Evolutionary conservation across 257 asterid species (phyloP).

Genomic region (Solanum etuberosum): DNA sequence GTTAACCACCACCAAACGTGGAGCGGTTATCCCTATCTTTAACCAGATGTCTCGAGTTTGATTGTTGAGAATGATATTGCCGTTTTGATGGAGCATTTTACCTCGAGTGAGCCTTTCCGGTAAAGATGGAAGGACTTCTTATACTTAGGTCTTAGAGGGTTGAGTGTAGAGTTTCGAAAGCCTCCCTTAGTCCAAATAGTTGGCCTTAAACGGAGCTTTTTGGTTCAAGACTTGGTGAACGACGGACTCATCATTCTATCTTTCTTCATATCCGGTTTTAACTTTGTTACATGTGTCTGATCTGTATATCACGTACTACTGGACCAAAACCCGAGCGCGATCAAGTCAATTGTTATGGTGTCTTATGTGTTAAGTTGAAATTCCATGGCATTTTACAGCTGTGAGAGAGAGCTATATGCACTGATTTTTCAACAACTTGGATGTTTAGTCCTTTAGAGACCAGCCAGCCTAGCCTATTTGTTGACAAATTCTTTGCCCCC

Average conservation of each 20-base stretch:
- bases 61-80: not conserved
- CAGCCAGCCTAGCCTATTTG: conserved; percentile 23
- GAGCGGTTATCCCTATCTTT: not conserved
- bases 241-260: not conserved
- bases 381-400: not conserved
- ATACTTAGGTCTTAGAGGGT: not conserved
- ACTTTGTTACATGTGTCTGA: not conserved
- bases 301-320: not conserved
- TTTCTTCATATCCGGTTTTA: not conserved
- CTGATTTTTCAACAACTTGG: not conserved
- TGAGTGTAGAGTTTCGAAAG: not conserved
- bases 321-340: not conserved
- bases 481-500: conserved; percentile 18
- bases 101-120: not conserved
- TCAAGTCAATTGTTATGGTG: not conserved
- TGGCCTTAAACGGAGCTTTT: not conserved
- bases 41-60: not conserved
- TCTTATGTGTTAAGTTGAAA: not conserved
- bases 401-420: not conserved
- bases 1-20: not conserved
- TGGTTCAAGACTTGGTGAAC: not conserved
- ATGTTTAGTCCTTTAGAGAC: not conserved
- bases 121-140: not conserved
- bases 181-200: not conserved
- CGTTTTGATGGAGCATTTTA: not conserved